Percentiles rank a stretch among this genome's conserved stretches.
Evolutionary conservation across 2,329 filamentous ascomycete genomes (phyloP).

Genomic region (Mollisiaceae sp.): DNA sequence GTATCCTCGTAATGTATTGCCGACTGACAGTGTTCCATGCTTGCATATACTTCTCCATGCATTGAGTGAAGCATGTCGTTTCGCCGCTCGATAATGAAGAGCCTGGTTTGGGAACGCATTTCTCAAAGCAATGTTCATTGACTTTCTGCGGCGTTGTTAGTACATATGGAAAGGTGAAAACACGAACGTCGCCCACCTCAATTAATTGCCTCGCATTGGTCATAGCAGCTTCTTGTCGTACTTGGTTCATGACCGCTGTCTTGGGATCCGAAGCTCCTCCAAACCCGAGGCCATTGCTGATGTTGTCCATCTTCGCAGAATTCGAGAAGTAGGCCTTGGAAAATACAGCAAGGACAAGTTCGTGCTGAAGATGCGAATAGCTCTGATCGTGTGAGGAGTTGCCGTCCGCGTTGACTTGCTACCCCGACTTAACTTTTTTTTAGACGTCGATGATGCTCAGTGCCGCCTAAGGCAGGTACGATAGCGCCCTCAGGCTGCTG

Average conservation of each 20-base stretch:
- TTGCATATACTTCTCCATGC: conserved; percentile 85
- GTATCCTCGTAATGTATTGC: conserved; percentile 61
- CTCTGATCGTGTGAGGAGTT: not conserved
- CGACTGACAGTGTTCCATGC: conserved; percentile 78
- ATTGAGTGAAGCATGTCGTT: conserved; percentile 72
- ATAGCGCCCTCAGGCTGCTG: not conserved
- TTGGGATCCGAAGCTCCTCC: conserved; percentile 37
- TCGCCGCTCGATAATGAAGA: conserved; percentile 66
- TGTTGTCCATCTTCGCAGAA: conserved; percentile 36
- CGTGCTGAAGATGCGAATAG: not conserved
- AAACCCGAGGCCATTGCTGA: conserved; percentile 36
- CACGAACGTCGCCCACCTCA: conserved; percentile 55
- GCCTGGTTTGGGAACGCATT: conserved; percentile 75
- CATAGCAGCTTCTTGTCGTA: conserved; percentile 63
- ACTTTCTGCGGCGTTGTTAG: conserved; percentile 66
- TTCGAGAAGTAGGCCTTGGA: not conserved
- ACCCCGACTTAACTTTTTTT: conserved; percentile 16
- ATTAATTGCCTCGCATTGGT: conserved; percentile 74
- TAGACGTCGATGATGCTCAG: conserved; percentile 24
- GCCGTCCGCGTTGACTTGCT: not conserved
- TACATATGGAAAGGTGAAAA: conserved; percentile 25
- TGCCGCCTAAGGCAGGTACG: conserved; percentile 20
- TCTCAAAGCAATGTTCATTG: conserved; percentile 81
- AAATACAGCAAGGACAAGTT: not conserved
- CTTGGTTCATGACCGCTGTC: conserved; percentile 56